Evolutionary conservation across 495 filamentous ascomycete species (phyloP).

Genomic region (Aspergillus affinis): DNA sequence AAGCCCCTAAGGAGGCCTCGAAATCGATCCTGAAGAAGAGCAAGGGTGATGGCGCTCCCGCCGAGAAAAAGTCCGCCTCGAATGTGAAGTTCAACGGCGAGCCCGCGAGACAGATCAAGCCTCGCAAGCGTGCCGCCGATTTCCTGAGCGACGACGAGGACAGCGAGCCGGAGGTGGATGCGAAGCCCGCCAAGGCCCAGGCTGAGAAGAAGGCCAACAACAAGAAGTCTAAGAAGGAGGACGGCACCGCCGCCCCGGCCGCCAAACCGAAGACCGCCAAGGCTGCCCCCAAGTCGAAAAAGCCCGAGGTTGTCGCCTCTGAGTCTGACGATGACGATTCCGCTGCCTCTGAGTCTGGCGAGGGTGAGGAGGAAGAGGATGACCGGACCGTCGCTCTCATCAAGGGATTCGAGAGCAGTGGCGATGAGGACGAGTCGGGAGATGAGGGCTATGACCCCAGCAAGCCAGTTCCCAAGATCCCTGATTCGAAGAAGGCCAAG

Average conservation of each 20-base stretch:
- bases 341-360: slow-evolving; percentile 28
- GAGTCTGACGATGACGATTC: slow-evolving; percentile 33
- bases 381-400: slow-evolving; percentile 71
- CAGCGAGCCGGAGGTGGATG: slow-evolving; percentile 26
- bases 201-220: slow-evolving; percentile 26
- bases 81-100: slow-evolving; percentile 37
- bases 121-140: slow-evolving; percentile 57
- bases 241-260: slow-evolving; percentile 25
- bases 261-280: slow-evolving; percentile 36
- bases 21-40: slow-evolving; percentile 45
- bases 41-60: slow-evolving; percentile 19
- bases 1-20: slow-evolving; percentile 29
- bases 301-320: slow-evolving; percentile 28
- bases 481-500: slow-evolving; percentile 65
- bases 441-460: slow-evolving; percentile 56
- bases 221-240: slow-evolving; percentile 46
- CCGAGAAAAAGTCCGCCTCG: slow-evolving; percentile 24
- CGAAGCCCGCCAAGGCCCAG: slow-evolving; percentile 27
- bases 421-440: slow-evolving; percentile 56
- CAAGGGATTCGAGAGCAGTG: slow-evolving; percentile 79
- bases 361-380: slow-evolving; percentile 50
- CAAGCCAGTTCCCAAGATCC: slow-evolving; percentile 56
- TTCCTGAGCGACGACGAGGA: slow-evolving; percentile 48
- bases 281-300: slow-evolving; percentile 31
- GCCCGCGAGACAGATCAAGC: slow-evolving; percentile 38